Conservation (phyloP, 768 basidiomycete genomes). For the Serendipita sp. region DNA sequence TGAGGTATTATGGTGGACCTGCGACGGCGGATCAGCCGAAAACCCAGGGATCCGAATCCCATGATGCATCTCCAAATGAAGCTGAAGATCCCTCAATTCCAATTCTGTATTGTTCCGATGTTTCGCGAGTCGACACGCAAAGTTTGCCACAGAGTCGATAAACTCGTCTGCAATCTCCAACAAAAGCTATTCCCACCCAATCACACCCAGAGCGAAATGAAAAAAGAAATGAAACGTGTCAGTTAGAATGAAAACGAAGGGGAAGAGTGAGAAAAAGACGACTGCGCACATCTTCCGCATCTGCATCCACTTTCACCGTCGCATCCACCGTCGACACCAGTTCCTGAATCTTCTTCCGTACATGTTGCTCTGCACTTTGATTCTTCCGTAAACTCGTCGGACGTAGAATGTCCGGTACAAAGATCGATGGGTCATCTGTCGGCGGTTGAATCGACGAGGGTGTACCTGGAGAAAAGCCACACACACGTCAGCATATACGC, state of each 20-base stretch:
- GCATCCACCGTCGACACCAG: slow-evolving; percentile 80
- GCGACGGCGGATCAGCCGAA: slow-evolving; percentile 53
- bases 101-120: slow-evolving; percentile 79
- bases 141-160: slow-evolving; percentile 88
- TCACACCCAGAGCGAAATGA: too few relatives aligned
- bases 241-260: too few relatives aligned
- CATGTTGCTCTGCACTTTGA: slow-evolving; percentile 64
- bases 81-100: slow-evolving; percentile 86
- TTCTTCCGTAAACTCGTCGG: slow-evolving; percentile 58
- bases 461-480: too few relatives aligned
- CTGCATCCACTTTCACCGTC: slow-evolving; percentile 77
- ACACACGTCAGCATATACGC: too few relatives aligned
- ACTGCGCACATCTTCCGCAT: slow-evolving; percentile 75
- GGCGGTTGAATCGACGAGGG: slow-evolving; percentile 54
- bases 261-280: too few relatives aligned
- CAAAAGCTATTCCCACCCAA: slow-evolving; percentile 57
- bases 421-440: slow-evolving; percentile 42
- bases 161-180: slow-evolving; percentile 91
- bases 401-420: slow-evolving; percentile 27
- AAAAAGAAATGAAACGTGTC: too few relatives aligned
- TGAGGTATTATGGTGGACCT: slow-evolving; percentile 5
- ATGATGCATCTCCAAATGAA: slow-evolving; percentile 81
- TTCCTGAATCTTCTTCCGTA: slow-evolving; percentile 82
- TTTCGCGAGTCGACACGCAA: slow-evolving; percentile 81
- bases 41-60: slow-evolving; percentile 94